Evolutionary conservation across 306 rosid species (phyloP).

Genomic region (Citrullus amarus): DNA sequence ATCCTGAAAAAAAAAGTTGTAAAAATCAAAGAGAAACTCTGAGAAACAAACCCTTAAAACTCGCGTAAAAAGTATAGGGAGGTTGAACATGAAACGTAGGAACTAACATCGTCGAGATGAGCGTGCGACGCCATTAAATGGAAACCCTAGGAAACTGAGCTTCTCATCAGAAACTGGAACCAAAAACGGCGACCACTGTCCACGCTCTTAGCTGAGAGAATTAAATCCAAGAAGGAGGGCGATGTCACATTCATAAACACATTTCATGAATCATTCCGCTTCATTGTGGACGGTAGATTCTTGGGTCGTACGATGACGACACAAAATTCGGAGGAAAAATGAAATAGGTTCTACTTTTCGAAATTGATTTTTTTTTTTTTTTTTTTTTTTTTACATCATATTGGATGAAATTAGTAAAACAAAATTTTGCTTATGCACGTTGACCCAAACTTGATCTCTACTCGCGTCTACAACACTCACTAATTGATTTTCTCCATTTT

Average conservation of each 20-base stretch:
- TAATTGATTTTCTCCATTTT: too few relatives aligned
- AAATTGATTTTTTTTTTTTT: too few relatives aligned
- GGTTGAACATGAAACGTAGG: background rate
- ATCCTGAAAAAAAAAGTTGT: conserved; percentile 28
- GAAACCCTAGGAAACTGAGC: conserved; percentile 15
- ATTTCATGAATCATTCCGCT: background rate
- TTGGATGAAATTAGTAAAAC: too few relatives aligned
- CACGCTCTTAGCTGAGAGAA: background rate
- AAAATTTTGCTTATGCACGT: too few relatives aligned
- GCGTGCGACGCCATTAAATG: conserved; percentile 27
- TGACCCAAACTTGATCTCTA: too few relatives aligned
- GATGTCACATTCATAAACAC: background rate
- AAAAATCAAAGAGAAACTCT: background rate
- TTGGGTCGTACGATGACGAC: too few relatives aligned
- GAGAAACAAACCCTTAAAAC: background rate
- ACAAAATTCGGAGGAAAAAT: too few relatives aligned
- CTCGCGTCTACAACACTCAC: too few relatives aligned
- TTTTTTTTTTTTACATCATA: too few relatives aligned
- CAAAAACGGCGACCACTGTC: background rate
- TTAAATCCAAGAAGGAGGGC: background rate
- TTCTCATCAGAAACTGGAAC: background rate
- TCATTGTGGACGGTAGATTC: background rate
- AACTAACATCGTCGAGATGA: conserved; percentile 31
- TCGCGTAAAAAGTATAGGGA: background rate
- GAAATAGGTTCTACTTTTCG: too few relatives aligned